phyloP scores from a whole-genome alignment of 148 eudicot species.

The Rhododendron ferrugineum region DNA sequence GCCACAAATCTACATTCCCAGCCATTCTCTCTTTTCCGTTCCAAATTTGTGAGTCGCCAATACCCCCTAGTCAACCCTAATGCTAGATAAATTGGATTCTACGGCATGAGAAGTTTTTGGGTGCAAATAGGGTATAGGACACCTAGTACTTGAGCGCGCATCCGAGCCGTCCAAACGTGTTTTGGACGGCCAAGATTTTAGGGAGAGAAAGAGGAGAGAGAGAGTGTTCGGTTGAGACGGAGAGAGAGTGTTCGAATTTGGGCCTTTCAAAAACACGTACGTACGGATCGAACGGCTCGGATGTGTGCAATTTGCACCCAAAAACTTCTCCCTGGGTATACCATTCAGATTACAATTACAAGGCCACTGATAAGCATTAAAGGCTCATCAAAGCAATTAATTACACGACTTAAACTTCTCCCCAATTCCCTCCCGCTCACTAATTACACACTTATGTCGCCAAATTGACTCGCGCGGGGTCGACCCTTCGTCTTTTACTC shows the following conservation, averaged over 20 bases:
- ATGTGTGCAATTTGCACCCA: too few species aligned
- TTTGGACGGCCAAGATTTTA: too few species aligned
- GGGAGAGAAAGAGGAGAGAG: too few species aligned
- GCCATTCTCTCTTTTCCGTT: neutral
- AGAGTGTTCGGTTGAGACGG: too few species aligned
- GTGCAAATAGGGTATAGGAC: too few species aligned
- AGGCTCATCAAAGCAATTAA: conserved; percentile 8
- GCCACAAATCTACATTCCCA: neutral
- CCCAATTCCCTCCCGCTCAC: conserved; percentile 14
- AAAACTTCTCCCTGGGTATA: neutral
- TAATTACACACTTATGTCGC: conserved; percentile 9
- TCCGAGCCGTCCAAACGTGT: too few species aligned
- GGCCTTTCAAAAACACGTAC: too few species aligned
- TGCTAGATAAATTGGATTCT: neutral
- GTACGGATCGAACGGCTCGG: too few species aligned
- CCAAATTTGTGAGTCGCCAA: neutral
- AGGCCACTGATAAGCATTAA: neutral
- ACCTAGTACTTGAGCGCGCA: too few species aligned
- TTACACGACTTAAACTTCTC: conserved; percentile 6
- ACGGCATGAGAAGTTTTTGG: neutral
- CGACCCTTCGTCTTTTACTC: neutral
- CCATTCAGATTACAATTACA: neutral
- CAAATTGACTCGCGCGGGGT: conserved; percentile 1
- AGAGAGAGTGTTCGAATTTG: too few species aligned
- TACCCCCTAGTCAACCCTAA: neutral